These are phyloP conservation scores for Aegilops speltoides DNA, from an alignment of 176 grass and related monocot genomes.

Conservation along the genomic window DNA sequence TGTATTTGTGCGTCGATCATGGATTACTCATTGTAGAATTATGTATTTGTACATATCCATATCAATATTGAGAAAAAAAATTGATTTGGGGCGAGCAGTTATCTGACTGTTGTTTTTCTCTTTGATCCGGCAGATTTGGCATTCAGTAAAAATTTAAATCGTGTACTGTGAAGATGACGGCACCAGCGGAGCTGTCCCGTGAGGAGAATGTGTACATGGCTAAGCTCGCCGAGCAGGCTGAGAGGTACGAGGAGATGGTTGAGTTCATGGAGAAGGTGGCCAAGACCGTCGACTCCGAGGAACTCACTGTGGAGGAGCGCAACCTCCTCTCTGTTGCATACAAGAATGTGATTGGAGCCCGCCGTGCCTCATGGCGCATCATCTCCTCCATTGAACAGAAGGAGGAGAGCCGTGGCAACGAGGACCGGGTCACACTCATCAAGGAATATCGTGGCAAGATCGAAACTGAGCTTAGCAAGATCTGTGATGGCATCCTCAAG, in stretches of 20 bases:
- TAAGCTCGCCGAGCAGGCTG: conserved; percentile 82
- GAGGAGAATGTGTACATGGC: conserved; percentile 93
- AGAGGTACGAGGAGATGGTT: conserved; percentile 93
- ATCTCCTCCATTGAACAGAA: conserved; percentile 88
- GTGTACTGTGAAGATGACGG: conserved; percentile 50
- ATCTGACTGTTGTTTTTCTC: not conserved
- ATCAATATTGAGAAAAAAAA: not conserved
- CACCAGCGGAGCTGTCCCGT: conserved; percentile 56
- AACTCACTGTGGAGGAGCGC: conserved; percentile 85
- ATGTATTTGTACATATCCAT: not conserved
- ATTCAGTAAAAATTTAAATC: not conserved
- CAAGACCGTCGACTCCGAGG: conserved; percentile 60
- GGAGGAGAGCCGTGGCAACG: conserved; percentile 82
- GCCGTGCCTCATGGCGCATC: conserved; percentile 82
- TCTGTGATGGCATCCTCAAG: conserved; percentile 77
- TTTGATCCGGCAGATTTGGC: conserved; percentile 34
- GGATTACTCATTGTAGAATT: not conserved
- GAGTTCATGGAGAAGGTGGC: conserved; percentile 94
- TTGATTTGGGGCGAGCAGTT: not conserved
- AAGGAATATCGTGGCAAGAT: conserved; percentile 82
- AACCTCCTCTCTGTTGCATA: conserved; percentile 88
- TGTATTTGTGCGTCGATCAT: not conserved
- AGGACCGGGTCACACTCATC: conserved; percentile 63
- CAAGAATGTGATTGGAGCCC: conserved; percentile 83
- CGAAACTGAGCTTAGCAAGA: conserved; percentile 73